Conservation (phyloP, 2,329 filamentous ascomycete genomes). For the Ophiocordyceps robertsii region DNA sequence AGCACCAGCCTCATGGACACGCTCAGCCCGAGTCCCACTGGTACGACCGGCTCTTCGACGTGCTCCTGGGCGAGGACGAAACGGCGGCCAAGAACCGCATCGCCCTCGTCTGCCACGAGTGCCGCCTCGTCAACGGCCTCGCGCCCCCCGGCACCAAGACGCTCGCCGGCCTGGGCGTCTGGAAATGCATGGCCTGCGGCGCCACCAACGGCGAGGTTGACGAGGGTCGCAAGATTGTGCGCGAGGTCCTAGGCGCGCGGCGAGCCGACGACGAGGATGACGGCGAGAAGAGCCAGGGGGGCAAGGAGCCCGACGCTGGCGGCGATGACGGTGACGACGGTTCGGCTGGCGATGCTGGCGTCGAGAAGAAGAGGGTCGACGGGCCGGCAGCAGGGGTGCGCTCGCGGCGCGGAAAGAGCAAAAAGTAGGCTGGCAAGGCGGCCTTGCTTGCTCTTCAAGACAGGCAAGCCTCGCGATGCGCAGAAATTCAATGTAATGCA, state of each 20-base stretch:
- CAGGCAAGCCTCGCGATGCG: too few relatives aligned
- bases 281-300: not conserved
- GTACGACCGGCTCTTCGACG: constrained; percentile 90
- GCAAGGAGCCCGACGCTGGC: not conserved
- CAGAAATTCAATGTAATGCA: too few relatives aligned
- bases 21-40: constrained; percentile 44
- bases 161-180: constrained; percentile 67
- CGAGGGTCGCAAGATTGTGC: constrained; percentile 59
- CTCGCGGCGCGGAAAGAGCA: not conserved
- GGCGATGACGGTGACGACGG: constrained; percentile 12
- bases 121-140: constrained; percentile 86
- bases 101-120: constrained; percentile 69
- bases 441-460: not conserved
- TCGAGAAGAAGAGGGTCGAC: not conserved
- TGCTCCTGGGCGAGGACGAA: constrained; percentile 89
- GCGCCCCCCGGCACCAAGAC: constrained; percentile 75
- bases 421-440: not conserved
- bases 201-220: constrained; percentile 71
- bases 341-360: not conserved
- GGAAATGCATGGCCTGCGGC: constrained; percentile 81
- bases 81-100: constrained; percentile 83
- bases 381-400: not conserved
- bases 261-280: not conserved
- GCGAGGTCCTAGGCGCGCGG: constrained; percentile 37
- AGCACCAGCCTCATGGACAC: constrained; percentile 3